These are phyloP conservation scores for Paracamarosporium sp. DNA, from an alignment of 2,329 filamentous ascomycete species.

Conservation along the genomic window DNA sequence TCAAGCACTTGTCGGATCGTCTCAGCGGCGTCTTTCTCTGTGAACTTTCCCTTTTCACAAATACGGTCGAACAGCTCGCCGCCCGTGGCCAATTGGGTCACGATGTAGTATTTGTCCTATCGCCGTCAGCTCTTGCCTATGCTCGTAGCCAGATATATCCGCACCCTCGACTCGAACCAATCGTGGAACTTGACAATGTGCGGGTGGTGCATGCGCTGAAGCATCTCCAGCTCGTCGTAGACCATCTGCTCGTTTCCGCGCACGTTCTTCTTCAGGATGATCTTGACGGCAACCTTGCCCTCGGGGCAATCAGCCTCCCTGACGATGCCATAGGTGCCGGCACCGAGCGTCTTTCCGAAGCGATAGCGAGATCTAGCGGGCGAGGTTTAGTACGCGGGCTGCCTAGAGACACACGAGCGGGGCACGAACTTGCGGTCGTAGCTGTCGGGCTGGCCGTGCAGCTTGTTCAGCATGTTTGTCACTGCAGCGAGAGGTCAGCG, in stretches of 20 bases:
- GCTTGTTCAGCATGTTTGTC: constrained; percentile 89
- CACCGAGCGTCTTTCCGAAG: constrained; percentile 92
- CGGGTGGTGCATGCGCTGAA: constrained; percentile 88
- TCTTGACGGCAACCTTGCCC: constrained; percentile 95
- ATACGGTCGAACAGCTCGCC: constrained; percentile 98
- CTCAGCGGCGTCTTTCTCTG: constrained; percentile 95
- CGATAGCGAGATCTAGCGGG: constrained; percentile 77
- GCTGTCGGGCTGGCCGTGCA: constrained; percentile 94
- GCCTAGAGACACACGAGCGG: constrained; percentile 26
- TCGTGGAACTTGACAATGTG: constrained; percentile 98
- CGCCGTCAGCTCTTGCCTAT: constrained; percentile 19
- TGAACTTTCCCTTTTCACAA: constrained; percentile 97
- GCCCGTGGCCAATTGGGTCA: constrained; percentile 93
- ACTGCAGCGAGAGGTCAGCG: constrained; percentile 59
- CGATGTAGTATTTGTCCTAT: constrained; percentile 99
- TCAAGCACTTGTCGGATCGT: constrained; percentile 93
- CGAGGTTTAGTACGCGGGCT: constrained; percentile 35
- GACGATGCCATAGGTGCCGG: constrained; percentile 97
- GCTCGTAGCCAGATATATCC: constrained; percentile 30
- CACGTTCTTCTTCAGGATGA: constrained; percentile 99
- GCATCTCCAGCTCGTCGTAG: constrained; percentile 93
- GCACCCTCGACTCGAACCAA: constrained; percentile 97
- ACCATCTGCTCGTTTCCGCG: constrained; percentile 99
- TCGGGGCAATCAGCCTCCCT: constrained; percentile 86
- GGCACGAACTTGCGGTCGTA: constrained; percentile 91